phyloP scores from a whole-genome alignment of 2,329 filamentous ascomycete species.

The Plectosphaerella sp. region DNA sequence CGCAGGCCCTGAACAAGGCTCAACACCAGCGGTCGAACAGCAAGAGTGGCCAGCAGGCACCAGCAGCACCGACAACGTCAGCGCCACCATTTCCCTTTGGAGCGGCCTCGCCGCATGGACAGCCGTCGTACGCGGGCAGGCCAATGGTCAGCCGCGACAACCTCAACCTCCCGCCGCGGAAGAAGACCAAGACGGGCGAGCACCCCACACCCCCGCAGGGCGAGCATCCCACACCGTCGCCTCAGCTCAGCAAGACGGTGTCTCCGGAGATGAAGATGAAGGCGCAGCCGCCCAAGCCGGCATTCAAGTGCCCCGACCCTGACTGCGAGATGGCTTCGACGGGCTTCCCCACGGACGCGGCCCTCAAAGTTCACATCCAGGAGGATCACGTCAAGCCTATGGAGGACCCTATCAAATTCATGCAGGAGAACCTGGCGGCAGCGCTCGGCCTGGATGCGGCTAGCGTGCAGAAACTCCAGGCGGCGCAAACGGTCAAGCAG shows the following conservation, averaged over 20 bases:
- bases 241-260: conserved; percentile 40
- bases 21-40: conserved; percentile 37
- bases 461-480: conserved; percentile 31
- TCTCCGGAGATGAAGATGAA: conserved; percentile 43
- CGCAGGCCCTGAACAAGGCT: conserved; percentile 39
- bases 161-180: conserved; percentile 51
- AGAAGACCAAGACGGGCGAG: conserved; percentile 47
- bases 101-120: conserved; percentile 53
- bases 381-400: conserved; percentile 56
- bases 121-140: conserved; percentile 50
- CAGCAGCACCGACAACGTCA: conserved; percentile 52
- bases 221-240: conserved; percentile 39
- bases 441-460: conserved; percentile 48
- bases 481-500: conserved; percentile 34
- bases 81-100: conserved; percentile 55
- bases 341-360: conserved; percentile 51
- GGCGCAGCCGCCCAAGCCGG: conserved; percentile 33
- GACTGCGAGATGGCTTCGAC: conserved; percentile 47
- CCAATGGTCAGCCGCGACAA: conserved; percentile 47
- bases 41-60: conserved; percentile 41
- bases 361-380: conserved; percentile 46
- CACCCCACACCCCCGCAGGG: conserved; percentile 31
- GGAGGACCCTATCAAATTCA: conserved; percentile 50
- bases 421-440: conserved; percentile 42
- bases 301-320: conserved; percentile 46